These are phyloP conservation scores for Biscutella laevigata DNA, from an alignment of 441 rosid species.

Conservation along the genomic window DNA sequence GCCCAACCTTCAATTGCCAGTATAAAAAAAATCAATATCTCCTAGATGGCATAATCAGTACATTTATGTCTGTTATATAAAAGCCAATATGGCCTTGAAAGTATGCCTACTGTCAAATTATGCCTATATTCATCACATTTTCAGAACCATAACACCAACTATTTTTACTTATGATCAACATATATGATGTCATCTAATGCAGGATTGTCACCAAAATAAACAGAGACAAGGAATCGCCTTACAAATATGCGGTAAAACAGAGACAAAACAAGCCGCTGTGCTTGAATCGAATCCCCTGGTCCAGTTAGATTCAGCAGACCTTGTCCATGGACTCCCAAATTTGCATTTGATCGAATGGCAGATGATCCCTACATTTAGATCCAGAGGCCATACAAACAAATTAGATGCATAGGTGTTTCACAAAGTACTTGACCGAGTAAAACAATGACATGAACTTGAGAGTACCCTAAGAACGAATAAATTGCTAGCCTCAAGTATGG, in stretches of 20 bases:
- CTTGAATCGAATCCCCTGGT: conserved; percentile 84
- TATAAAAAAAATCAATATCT: conserved; percentile 8
- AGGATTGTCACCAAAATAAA: conserved; percentile 13
- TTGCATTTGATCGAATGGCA: conserved; percentile 87
- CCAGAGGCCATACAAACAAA: conserved; percentile 10
- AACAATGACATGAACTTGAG: not conserved
- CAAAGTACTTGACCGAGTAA: conserved; percentile 10
- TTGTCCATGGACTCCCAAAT: conserved; percentile 95
- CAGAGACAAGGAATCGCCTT: conserved; percentile 33
- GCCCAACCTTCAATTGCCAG: conserved; percentile 62
- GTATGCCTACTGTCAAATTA: not conserved
- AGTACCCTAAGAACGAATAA: conserved; percentile 89
- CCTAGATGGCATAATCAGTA: conserved; percentile 5
- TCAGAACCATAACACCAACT: conserved; percentile 6
- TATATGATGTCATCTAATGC: conserved; percentile 1
- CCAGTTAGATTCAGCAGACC: conserved; percentile 92
- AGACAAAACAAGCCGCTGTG: conserved; percentile 88
- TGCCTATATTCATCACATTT: conserved; percentile 7
- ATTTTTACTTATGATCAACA: conserved; percentile 1
- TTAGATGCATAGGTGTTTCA: not conserved
- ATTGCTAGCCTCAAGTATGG: conserved; percentile 93
- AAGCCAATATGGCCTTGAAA: conserved; percentile 7
- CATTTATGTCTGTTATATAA: not conserved
- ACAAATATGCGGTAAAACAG: conserved; percentile 85
- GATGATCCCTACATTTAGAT: conserved; percentile 64